These are phyloP conservation scores for Lentinula detonsa DNA, from an alignment of 768 basidiomycete species.

Conservation along the genomic window DNA sequence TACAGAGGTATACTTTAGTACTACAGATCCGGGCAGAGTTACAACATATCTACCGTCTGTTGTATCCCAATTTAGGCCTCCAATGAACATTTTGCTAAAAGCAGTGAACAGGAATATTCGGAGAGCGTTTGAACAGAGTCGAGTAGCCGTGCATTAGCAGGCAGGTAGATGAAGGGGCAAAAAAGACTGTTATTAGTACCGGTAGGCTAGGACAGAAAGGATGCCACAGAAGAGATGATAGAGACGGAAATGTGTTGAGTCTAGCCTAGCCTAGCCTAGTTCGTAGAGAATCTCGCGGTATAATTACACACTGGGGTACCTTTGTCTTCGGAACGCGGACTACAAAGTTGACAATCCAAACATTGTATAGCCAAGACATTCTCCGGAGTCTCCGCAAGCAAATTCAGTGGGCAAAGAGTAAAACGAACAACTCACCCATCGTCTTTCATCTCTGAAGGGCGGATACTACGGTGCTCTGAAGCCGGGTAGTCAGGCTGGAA, in stretches of 20 bases:
- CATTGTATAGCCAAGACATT: background rate
- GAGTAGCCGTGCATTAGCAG: conserved; percentile 17
- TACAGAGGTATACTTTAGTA: conserved; percentile 38
- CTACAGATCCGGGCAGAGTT: conserved; percentile 28
- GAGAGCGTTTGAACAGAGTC: conserved; percentile 14
- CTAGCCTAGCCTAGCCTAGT: conserved; percentile 70
- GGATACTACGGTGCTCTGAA: conserved; percentile 55
- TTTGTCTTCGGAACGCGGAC: conserved; percentile 17
- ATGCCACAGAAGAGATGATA: conserved; percentile 53
- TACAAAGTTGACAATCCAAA: background rate
- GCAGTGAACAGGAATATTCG: conserved; percentile 10
- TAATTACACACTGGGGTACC: conserved; percentile 12
- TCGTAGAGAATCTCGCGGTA: conserved; percentile 47
- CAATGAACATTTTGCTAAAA: conserved; percentile 99
- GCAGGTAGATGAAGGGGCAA: conserved; percentile 22
- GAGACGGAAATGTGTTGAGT: conserved; percentile 68
- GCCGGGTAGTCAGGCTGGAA: conserved; percentile 37
- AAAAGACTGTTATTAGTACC: conserved; percentile 73
- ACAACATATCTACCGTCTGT: conserved; percentile 81
- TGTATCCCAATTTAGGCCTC: conserved; percentile 99
- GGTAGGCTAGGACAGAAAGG: conserved; percentile 64
- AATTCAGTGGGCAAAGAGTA: conserved; percentile 2
- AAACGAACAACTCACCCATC: conserved; percentile 80
- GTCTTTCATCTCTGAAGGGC: conserved; percentile 92
- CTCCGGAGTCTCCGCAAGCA: background rate